Conservation (phyloP, 2,329 filamentous ascomycete species). For the Chaetomium sp. region DNA sequence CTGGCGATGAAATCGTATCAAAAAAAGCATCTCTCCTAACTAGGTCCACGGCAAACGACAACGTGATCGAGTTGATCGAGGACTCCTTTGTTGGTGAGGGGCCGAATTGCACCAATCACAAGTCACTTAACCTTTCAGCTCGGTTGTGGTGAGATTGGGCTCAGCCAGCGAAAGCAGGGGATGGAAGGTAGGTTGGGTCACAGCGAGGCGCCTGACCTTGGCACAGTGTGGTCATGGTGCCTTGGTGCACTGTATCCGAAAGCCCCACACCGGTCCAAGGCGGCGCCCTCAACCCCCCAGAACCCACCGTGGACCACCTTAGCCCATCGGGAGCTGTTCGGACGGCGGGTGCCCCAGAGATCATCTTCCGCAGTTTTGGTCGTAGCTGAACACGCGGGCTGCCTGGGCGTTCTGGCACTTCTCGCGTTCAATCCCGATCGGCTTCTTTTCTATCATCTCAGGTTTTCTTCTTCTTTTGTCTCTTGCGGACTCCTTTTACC, state of each 20-base stretch:
- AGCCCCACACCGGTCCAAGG: not conserved
- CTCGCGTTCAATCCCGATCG: not conserved
- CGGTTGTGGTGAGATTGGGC: not conserved
- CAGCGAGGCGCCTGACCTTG: not conserved
- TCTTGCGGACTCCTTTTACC: not conserved
- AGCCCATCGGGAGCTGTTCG: conserved; percentile 13
- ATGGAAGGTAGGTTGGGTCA: not conserved
- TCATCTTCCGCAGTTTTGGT: conserved; percentile 15
- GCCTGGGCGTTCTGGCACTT: conserved; percentile 16
- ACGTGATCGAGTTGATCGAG: not conserved
- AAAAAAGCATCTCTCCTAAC: not conserved
- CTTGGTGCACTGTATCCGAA: not conserved
- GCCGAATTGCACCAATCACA: not conserved
- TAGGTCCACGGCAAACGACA: not conserved
- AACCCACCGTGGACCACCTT: conserved; percentile 2
- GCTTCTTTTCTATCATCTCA: conserved; percentile 2
- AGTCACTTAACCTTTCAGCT: not conserved
- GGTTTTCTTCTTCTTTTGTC: conserved; percentile 10
- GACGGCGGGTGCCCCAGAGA: conserved; percentile 13
- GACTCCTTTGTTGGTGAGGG: not conserved
- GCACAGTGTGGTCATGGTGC: not conserved
- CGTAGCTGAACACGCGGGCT: conserved; percentile 30
- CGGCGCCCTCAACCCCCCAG: not conserved
- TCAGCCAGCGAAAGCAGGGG: not conserved
- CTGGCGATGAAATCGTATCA: not conserved